phyloP scores from a whole-genome alignment of 805 yeast species.

The Saccharomycopsis sp. region DNA sequence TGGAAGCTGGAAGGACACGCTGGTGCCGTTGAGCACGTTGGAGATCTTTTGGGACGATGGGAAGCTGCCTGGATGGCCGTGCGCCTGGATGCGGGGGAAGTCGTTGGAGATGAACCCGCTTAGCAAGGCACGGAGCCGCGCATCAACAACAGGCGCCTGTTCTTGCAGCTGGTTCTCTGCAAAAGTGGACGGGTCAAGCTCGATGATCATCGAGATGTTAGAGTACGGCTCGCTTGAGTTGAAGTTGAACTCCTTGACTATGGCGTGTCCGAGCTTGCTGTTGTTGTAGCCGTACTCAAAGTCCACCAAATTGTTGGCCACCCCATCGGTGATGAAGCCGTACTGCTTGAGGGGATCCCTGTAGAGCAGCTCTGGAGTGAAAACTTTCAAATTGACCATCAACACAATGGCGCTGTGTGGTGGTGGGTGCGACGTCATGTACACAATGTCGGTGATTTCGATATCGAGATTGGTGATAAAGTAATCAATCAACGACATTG shows the following conservation, averaged over 20 bases:
- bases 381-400: conserved; percentile 7
- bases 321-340: not conserved
- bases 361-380: conserved; percentile 6
- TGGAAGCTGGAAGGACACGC: conserved; percentile 27
- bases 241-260: conserved; percentile 10
- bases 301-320: conserved; percentile 7
- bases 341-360: not conserved
- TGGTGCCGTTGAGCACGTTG: conserved; percentile 23
- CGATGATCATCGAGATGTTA: conserved; percentile 11
- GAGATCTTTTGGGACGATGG: conserved; percentile 23
- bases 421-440: conserved; percentile 12
- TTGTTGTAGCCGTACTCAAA: conserved; percentile 13
- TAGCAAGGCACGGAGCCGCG: conserved; percentile 23
- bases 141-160: conserved; percentile 29
- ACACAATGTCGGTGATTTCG: conserved; percentile 8
- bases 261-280: conserved; percentile 10
- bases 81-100: conserved; percentile 26
- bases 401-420: conserved; percentile 7
- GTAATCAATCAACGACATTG: not conserved
- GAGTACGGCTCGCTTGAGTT: conserved; percentile 10
- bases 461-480: not conserved
- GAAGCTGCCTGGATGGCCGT: conserved; percentile 26
- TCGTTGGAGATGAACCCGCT: conserved; percentile 34
- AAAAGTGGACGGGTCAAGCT: conserved; percentile 8
- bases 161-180: conserved; percentile 14